phyloP scores from a whole-genome alignment of 345 rosid genomes.

The Eucalyptus erythrocorys region DNA sequence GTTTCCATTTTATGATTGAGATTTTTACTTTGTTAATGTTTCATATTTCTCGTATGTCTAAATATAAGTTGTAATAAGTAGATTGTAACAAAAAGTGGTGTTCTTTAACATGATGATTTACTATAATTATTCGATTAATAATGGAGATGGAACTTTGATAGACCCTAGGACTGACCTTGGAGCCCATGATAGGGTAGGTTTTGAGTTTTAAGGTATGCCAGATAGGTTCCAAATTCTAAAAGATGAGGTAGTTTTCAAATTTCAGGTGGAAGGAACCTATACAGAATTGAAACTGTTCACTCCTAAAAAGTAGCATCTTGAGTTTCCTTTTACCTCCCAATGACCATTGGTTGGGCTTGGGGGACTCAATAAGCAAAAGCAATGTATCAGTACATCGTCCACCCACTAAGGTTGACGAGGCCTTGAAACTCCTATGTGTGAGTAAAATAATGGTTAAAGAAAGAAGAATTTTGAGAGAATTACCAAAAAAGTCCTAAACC shows the following conservation, averaged over 20 bases:
- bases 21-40: too few species aligned
- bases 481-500: too few species aligned
- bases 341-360: not conserved
- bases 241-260: rapidly evolving
- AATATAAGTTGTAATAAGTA: too few species aligned
- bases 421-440: not conserved
- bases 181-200: too few species aligned
- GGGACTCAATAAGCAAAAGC: not conserved
- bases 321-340: not conserved
- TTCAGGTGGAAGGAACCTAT: rapidly evolving
- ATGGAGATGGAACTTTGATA: too few species aligned
- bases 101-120: too few species aligned
- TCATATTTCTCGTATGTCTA: too few species aligned
- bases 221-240: not conserved
- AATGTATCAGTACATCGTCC: not conserved
- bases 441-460: not conserved
- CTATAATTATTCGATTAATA: too few species aligned
- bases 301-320: too few species aligned
- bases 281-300: rapidly evolving
- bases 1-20: too few species aligned
- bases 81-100: too few species aligned
- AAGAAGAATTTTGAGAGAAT: too few species aligned
- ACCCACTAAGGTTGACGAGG: not conserved
- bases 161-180: rapidly evolving
- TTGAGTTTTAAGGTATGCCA: rapidly evolving